phyloP scores from a whole-genome alignment of 2,329 filamentous ascomycete species.

The Thelonectria blattea region DNA sequence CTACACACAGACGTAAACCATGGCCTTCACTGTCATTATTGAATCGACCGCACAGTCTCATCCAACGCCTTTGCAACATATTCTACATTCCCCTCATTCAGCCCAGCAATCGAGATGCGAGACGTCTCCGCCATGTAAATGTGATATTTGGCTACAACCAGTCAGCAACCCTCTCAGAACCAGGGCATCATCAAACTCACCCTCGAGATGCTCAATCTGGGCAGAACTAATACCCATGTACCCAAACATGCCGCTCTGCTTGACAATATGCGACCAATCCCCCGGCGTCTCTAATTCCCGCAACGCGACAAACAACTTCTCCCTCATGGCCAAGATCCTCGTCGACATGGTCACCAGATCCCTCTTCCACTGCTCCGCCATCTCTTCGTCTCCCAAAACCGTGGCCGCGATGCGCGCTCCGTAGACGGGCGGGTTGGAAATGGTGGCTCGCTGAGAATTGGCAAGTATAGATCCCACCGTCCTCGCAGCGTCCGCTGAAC shows the following conservation, averaged over 20 bases:
- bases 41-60: conserved; percentile 11
- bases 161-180: neutral
- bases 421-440: conserved; percentile 44
- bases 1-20: too few relatives aligned
- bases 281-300: conserved; percentile 40
- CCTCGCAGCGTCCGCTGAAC: conserved; percentile 21
- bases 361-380: neutral
- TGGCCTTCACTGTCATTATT: too few relatives aligned
- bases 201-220: conserved; percentile 7
- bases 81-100: conserved; percentile 17
- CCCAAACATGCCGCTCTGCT: conserved; percentile 48
- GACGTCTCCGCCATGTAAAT: conserved; percentile 21
- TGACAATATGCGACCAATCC: conserved; percentile 43
- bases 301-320: conserved; percentile 41
- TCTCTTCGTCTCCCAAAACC: conserved; percentile 31
- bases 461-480: conserved; percentile 39
- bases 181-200: neutral
- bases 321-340: conserved; percentile 44
- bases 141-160: conserved; percentile 8
- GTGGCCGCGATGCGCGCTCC: conserved; percentile 43
- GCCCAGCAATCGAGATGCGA: conserved; percentile 16
- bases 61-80: conserved; percentile 16
- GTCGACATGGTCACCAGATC: conserved; percentile 45
- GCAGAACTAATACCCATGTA: conserved; percentile 51
- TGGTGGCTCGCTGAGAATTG: conserved; percentile 40